Evolutionary conservation across 140 eudicot genomes (phyloP).

Genomic region (Anethum foeniculum): DNA sequence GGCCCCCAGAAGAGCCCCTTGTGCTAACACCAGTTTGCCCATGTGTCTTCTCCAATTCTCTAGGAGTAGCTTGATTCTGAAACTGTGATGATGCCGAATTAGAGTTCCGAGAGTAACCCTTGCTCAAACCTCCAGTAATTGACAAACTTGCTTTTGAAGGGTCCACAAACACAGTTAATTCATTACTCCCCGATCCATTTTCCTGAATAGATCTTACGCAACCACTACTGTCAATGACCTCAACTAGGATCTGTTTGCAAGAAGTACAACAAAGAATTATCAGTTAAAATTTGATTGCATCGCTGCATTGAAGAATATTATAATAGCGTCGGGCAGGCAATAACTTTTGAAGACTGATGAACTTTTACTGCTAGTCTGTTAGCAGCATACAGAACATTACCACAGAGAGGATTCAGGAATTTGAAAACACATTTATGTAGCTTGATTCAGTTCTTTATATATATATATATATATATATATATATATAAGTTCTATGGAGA

Average conservation of each 20-base stretch:
- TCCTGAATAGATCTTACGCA: slow-evolving; percentile 39
- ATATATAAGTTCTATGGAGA: no score
- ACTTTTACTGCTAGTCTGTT: not conserved
- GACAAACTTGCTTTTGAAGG: slow-evolving; percentile 52
- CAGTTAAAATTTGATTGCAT: not conserved
- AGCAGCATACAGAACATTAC: not conserved
- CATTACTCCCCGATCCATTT: slow-evolving; percentile 62
- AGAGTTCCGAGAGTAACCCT: slow-evolving; percentile 40
- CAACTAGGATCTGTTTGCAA: slow-evolving; percentile 75
- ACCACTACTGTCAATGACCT: slow-evolving; percentile 43
- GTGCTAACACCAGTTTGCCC: slow-evolving; percentile 72
- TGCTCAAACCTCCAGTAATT: slow-evolving; percentile 60
- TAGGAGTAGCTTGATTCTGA: slow-evolving; percentile 38
- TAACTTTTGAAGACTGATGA: not conserved
- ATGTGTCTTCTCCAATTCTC: slow-evolving; percentile 48
- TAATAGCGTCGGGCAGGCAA: not conserved
- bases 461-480: no score
- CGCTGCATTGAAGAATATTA: not conserved
- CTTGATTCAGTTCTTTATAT: not conserved
- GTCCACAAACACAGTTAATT: slow-evolving; percentile 39
- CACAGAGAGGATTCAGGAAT: not conserved
- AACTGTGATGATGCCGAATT: slow-evolving; percentile 46
- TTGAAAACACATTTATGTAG: not conserved
- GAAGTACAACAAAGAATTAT: slow-evolving; percentile 8
- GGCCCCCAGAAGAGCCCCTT: slow-evolving; percentile 82